Percentiles rank a stretch among this genome's conserved stretches.
These are phyloP conservation scores for Schizochytrium sp. DNA, from an alignment of 108 stramenopile species.

Conservation along the genomic window DNA sequence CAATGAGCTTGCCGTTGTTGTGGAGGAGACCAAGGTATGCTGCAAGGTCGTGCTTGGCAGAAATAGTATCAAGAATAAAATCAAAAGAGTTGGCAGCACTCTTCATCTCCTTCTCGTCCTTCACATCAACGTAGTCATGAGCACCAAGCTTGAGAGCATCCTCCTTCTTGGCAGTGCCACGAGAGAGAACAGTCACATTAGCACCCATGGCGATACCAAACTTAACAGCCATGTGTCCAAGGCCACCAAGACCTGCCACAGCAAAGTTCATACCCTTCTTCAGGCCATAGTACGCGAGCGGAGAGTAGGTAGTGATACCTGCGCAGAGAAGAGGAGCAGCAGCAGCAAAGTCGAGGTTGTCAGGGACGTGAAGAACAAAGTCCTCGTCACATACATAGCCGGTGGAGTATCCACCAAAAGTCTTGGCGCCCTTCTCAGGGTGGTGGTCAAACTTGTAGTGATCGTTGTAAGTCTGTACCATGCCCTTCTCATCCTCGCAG, in stretches of 20 bases:
- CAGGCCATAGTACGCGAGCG: too few relatives aligned
- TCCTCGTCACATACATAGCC: constrained; percentile 58
- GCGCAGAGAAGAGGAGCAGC: too few relatives aligned
- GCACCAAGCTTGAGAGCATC: constrained; percentile 71
- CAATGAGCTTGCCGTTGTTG: constrained; percentile 66
- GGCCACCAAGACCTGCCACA: constrained; percentile 79
- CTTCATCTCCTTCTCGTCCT: constrained; percentile 68
- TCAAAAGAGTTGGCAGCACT: constrained; percentile 69
- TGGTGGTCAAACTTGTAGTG: constrained; percentile 51
- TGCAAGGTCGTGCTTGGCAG: constrained; percentile 68
- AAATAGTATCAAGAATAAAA: constrained; percentile 74
- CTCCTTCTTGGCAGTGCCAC: constrained; percentile 70
- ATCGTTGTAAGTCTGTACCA: constrained; percentile 42
- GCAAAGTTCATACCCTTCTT: constrained; percentile 80
- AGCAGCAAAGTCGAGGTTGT: constrained; percentile 69
- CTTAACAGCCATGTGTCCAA: constrained; percentile 79
- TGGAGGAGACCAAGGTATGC: constrained; percentile 67
- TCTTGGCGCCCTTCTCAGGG: background rate
- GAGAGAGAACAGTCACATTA: constrained; percentile 72
- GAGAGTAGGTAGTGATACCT: too few relatives aligned
- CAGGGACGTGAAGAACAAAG: constrained; percentile 10
- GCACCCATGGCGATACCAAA: constrained; percentile 74
- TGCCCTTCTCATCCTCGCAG: constrained; percentile 64
- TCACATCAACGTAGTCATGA: constrained; percentile 63
- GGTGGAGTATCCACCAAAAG: constrained; percentile 65